A percentile compares a stretch with the other conserved stretches of the same genome.
These are phyloP conservation scores for Cinchona pubescens DNA, from an alignment of 257 asterid genomes.

Conservation along the genomic window DNA sequence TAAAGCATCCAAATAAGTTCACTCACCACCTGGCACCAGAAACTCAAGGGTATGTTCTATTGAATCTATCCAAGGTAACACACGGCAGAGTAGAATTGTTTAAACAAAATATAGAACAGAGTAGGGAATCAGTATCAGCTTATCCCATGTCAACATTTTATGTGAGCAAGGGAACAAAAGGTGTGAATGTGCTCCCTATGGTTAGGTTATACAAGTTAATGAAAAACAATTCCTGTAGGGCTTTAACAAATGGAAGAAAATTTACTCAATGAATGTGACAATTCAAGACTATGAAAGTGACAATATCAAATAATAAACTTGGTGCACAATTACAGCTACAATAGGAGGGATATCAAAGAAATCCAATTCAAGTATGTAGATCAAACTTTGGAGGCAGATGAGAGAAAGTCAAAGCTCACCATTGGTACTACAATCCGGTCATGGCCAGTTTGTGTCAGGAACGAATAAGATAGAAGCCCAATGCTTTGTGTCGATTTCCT, in stretches of 20 bases:
- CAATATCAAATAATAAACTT: background rate
- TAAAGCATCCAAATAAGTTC: background rate
- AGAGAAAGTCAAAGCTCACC: slow-evolving; percentile 54
- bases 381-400: slow-evolving; percentile 11
- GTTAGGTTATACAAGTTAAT: background rate
- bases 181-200: no score
- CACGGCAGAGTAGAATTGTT: background rate
- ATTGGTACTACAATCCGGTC: slow-evolving; percentile 91
- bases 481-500: slow-evolving; percentile 82
- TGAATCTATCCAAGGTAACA: background rate
- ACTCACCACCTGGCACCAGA: background rate
- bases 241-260: no score
- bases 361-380: background rate
- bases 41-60: background rate
- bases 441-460: slow-evolving; percentile 68
- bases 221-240: background rate
- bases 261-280: background rate
- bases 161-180: background rate
- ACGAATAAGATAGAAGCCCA: slow-evolving; percentile 89
- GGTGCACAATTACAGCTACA: background rate
- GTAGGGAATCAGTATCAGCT: background rate
- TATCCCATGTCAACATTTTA: background rate
- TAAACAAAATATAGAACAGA: background rate
- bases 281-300: background rate
- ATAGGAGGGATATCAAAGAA: background rate